Evolutionary conservation across 257 asterid genomes (phyloP), one percentile per base, ranked within the genome.

Genomic region (Solanum piurae): DNA sequence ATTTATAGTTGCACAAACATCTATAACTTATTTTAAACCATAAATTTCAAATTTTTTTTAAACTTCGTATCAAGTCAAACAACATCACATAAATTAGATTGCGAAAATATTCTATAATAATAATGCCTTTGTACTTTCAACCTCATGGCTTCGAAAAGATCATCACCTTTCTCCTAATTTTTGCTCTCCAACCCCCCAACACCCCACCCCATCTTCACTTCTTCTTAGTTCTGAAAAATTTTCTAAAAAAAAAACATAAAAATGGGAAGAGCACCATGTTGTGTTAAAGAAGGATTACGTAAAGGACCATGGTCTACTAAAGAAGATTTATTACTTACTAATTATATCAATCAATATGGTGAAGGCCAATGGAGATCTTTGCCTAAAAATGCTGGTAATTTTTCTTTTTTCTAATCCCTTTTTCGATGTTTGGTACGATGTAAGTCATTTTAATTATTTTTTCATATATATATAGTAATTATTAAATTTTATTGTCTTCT

Each of bases 261-360:
- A 73, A 93, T 93, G 96, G 96, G 93, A 55, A 92, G 94, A 87
- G 83, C 92, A 3, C 93, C 95, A 88, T 93, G 95, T 86, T 93
- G 96, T 74, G 87, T 92, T 7, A 93, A 93, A 88, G 93, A 86
- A 14, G 96, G 94, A 6, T 86, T 93, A 83, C 89, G 86, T 18
- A 91, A 89, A 87, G 95, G 95, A 34, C 91, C 95, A 1, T 93
- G 96, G 96, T 92, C 96, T 4, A 14, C 93, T 16, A 87, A 87
- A 87, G 95, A 94, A 90, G 96, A 94, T 68, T 86, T n/a, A 7
- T 40, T 91, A 83, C 92, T 94, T 75, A 88, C 90, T 36, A 83
- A 87, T 73, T 92, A 89, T 86, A 91, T 94, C 40, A 94, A 89
- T 27, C 52, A 87, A 85, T 49, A 93, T 88, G 95, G 95, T 86